These are phyloP conservation scores for Globisporangium splendens DNA, from an alignment of 352 stramenopile species.

Conservation along the genomic window DNA sequence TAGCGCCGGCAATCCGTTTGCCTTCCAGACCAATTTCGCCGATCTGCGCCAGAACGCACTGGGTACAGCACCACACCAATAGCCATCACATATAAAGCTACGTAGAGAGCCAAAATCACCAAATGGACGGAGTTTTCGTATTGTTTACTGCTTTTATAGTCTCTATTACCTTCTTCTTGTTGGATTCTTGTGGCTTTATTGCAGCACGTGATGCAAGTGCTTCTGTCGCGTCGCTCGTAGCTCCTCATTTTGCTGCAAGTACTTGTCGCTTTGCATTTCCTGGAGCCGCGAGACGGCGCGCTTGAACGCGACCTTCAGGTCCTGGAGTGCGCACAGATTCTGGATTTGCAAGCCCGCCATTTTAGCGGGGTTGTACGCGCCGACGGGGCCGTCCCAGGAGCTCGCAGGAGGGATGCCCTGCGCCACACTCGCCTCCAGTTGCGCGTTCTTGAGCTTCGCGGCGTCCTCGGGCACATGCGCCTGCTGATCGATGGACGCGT, in stretches of 20 bases:
- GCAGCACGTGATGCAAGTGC: slow-evolving; percentile 23
- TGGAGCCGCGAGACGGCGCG: slow-evolving; percentile 73
- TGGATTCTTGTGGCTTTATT: background rate
- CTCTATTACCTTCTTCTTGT: background rate
- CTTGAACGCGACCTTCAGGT: slow-evolving; percentile 76
- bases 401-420: slow-evolving; percentile 57
- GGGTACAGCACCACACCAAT: background rate
- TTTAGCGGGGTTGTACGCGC: slow-evolving; percentile 55
- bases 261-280: slow-evolving; percentile 86
- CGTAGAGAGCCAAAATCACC: background rate
- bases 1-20: slow-evolving; percentile 5
- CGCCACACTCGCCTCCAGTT: slow-evolving; percentile 16
- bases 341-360: slow-evolving; percentile 48
- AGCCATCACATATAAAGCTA: background rate
- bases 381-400: slow-evolving; percentile 63
- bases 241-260: slow-evolving; percentile 46
- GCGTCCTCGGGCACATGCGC: slow-evolving; percentile 17
- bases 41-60: slow-evolving; percentile 24
- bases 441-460: slow-evolving; percentile 40
- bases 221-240: slow-evolving; percentile 21
- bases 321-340: slow-evolving; percentile 68
- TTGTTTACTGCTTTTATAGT: background rate
- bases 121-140: background rate
- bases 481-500: slow-evolving; percentile 23
- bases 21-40: slow-evolving; percentile 19